Percentiles rank a stretch among this genome's conserved stretches.
These are phyloP conservation scores for Yamadazyma sp. DNA, from an alignment of 1,139 yeast genomes.

Conservation along the genomic window DNA sequence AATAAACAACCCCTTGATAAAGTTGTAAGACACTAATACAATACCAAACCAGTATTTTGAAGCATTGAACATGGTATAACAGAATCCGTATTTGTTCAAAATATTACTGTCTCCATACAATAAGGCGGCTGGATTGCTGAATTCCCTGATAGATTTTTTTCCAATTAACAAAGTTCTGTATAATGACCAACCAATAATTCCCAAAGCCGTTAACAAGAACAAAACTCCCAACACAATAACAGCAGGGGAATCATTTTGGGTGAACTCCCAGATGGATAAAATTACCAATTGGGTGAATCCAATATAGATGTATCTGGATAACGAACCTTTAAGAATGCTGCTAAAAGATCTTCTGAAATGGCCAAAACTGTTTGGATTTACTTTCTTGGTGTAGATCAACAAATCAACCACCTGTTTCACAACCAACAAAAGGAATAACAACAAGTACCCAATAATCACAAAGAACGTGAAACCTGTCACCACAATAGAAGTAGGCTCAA, in stretches of 20 bases:
- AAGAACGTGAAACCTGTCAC: constrained; percentile 78
- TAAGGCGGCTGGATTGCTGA: constrained; percentile 74
- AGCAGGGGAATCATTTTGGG: constrained; percentile 70
- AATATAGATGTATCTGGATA: constrained; percentile 68
- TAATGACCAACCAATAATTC: constrained; percentile 58
- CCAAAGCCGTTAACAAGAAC: constrained; percentile 54
- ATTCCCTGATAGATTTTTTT: constrained; percentile 47
- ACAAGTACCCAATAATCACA: constrained; percentile 59
- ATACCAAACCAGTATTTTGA: constrained; percentile 73
- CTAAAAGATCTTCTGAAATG: constrained; percentile 56
- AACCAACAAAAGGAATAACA: constrained; percentile 49
- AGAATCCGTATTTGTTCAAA: constrained; percentile 70
- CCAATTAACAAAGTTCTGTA: constrained; percentile 62
- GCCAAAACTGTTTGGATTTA: constrained; percentile 46
- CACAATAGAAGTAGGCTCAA: constrained; percentile 73
- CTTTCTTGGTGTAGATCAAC: constrained; percentile 40
- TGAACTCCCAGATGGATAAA: constrained; percentile 74
- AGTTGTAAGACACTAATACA: constrained; percentile 53
- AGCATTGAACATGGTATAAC: constrained; percentile 82
- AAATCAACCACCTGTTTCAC: constrained; percentile 52
- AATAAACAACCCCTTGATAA: constrained; percentile 62
- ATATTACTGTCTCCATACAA: constrained; percentile 68
- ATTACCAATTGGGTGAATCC: constrained; percentile 74
- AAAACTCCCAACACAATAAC: constrained; percentile 69
- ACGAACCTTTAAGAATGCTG: constrained; percentile 61